Conservation (phyloP, 768 basidiomycete genomes). For the Artomyces pyxidatus region DNA sequence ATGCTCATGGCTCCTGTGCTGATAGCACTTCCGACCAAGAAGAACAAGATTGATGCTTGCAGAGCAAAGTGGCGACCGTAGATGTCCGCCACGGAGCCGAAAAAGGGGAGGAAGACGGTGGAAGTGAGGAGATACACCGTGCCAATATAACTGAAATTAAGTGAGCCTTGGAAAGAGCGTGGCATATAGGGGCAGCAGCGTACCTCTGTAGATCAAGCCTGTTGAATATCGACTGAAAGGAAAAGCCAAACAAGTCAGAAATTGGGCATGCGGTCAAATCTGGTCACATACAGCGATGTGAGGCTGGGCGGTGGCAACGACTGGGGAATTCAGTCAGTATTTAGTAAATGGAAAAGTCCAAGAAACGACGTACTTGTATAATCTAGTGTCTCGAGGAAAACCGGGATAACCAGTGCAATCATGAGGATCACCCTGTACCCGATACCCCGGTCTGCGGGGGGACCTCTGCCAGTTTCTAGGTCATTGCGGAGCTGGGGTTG, state of each 20-base stretch:
- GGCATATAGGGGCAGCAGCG: background rate
- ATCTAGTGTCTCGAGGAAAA: constrained; percentile 33
- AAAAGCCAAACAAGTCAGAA: background rate
- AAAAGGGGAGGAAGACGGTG: constrained; percentile 45
- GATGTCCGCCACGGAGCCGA: constrained; percentile 40
- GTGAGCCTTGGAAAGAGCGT: background rate
- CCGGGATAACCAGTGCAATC: constrained; percentile 32
- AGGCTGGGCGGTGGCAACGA: constrained; percentile 44
- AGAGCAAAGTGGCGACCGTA: constrained; percentile 42
- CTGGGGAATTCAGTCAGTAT: constrained; percentile 18
- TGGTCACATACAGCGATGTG: constrained; percentile 41
- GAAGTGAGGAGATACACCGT: constrained; percentile 43
- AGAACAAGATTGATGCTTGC: constrained; percentile 36
- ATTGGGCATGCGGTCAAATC: background rate
- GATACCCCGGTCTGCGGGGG: no score
- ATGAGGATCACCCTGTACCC: constrained; percentile 21
- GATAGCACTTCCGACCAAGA: constrained; percentile 38
- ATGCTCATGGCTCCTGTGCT: constrained; percentile 41
- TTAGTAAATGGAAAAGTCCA: background rate
- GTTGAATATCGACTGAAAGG: constrained; percentile 25
- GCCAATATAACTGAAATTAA: constrained; percentile 34
- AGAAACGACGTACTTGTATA: constrained; percentile 29
- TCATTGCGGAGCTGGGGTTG: no score
- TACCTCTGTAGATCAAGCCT: constrained; percentile 28
- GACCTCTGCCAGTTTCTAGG: no score